phyloP scores from a whole-genome alignment of 2,329 filamentous ascomycete species.

The Aspergillus novoparasiticus region DNA sequence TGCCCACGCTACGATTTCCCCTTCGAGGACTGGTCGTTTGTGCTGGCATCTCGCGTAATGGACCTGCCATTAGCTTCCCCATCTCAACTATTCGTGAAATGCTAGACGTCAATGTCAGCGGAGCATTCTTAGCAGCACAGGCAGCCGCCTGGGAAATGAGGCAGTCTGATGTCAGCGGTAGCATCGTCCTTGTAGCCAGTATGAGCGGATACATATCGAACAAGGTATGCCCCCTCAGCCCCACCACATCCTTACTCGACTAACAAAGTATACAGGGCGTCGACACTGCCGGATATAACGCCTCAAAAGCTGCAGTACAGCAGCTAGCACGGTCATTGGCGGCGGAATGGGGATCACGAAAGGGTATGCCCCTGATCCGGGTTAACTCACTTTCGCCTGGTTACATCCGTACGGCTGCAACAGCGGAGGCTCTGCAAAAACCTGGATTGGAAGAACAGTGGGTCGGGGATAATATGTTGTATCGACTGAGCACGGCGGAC shows the following conservation, averaged over 20 bases:
- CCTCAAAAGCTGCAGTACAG: constrained; percentile 50
- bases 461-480: constrained; percentile 25
- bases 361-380: constrained; percentile 19
- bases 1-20: constrained; percentile 24
- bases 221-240: constrained; percentile 11
- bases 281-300: constrained; percentile 41
- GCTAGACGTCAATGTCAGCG: constrained; percentile 32
- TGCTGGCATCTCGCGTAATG: constrained; percentile 34
- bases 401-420: constrained; percentile 22
- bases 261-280: constrained; percentile 10
- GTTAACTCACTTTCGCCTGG: constrained; percentile 27
- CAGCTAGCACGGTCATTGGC: constrained; percentile 50
- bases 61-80: constrained; percentile 29
- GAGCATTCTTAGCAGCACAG: constrained; percentile 24
- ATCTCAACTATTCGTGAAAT: constrained; percentile 15
- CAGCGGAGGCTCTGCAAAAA: constrained; percentile 17
- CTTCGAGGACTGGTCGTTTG: constrained; percentile 37
- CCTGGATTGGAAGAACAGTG: constrained; percentile 20
- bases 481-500: constrained; percentile 25
- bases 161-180: constrained; percentile 5
- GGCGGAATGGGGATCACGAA: constrained; percentile 46
- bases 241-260: not conserved
- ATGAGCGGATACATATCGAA: constrained; percentile 25
- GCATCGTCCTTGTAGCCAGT: constrained; percentile 24
- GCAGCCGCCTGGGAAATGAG: constrained; percentile 15